These are phyloP conservation scores for Elaeis guineensis DNA, from an alignment of 176 grass and related monocot genomes.

Conservation along the genomic window DNA sequence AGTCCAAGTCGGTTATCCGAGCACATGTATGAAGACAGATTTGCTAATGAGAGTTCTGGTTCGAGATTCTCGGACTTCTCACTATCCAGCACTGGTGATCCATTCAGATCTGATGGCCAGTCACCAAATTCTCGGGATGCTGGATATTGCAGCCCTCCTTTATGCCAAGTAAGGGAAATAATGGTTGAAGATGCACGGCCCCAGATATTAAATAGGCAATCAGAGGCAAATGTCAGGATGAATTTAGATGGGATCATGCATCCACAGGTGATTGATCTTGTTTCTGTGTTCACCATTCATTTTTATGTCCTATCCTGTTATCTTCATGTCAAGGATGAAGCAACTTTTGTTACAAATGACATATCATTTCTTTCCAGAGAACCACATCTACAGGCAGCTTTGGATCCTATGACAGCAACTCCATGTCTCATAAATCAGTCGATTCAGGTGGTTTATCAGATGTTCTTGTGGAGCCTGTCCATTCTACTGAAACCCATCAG, in stretches of 20 bases:
- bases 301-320: conserved; percentile 11
- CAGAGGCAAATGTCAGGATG: conserved; percentile 26
- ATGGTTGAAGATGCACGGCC: conserved; percentile 44
- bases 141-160: conserved; percentile 46
- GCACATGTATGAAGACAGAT: conserved; percentile 66
- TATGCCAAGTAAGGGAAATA: conserved; percentile 44
- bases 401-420: conserved; percentile 45
- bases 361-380: conserved; percentile 37
- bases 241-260: conserved; percentile 27
- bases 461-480: conserved; percentile 28
- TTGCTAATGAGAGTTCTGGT: conserved; percentile 74
- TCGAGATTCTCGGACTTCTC: conserved; percentile 94
- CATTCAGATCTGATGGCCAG: conserved; percentile 58
- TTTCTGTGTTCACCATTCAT: background rate
- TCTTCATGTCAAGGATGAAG: background rate
- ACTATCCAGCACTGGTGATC: conserved; percentile 53
- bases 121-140: conserved; percentile 71
- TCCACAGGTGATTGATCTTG: conserved; percentile 42
- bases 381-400: conserved; percentile 79
- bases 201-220: conserved; percentile 8
- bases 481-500: conserved; percentile 35
- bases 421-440: conserved; percentile 9
- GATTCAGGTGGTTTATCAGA: conserved; percentile 39
- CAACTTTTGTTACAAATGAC: background rate
- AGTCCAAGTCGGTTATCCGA: conserved; percentile 52